These are phyloP conservation scores for Crucihimalaya himalaica DNA, from an alignment of 345 rosid genomes.

Conservation along the genomic window DNA sequence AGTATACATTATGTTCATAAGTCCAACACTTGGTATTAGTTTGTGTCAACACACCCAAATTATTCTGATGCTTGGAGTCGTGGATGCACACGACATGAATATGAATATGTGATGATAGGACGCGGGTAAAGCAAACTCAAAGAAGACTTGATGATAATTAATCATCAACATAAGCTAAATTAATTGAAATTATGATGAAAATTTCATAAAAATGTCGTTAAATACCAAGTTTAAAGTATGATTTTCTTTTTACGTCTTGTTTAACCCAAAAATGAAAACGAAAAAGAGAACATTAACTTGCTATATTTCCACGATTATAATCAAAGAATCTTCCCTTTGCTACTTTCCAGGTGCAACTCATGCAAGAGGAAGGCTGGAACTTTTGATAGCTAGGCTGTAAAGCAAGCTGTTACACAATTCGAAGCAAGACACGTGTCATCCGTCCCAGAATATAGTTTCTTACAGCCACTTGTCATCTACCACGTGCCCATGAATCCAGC, in stretches of 20 bases:
- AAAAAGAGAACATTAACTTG: neutral
- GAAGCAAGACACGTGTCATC: conserved; percentile 1
- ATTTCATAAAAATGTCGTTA: no score
- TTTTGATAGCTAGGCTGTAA: neutral
- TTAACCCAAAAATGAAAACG: no score
- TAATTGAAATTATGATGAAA: no score
- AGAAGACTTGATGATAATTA: neutral
- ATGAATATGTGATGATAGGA: neutral
- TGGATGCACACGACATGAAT: no score
- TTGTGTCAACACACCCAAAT: no score
- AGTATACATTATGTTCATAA: no score
- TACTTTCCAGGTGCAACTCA: conserved; percentile 40
- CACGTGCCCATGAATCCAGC: neutral
- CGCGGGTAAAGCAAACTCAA: neutral
- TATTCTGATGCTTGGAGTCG: no score
- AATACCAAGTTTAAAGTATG: no score
- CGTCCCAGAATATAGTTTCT: neutral
- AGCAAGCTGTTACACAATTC: neutral
- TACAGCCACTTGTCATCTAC: conserved; percentile 1
- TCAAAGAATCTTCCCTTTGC: neutral
- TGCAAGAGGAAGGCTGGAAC: conserved; percentile 24
- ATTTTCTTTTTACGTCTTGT: no score
- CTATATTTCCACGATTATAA: neutral
- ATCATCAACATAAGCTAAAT: no score
- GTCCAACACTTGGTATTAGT: no score